Evolutionary conservation across 1,284 basidiomycete genomes (phyloP), one percentile per base, ranked within the genome.

Genomic region (Dichomitus squalens): DNA sequence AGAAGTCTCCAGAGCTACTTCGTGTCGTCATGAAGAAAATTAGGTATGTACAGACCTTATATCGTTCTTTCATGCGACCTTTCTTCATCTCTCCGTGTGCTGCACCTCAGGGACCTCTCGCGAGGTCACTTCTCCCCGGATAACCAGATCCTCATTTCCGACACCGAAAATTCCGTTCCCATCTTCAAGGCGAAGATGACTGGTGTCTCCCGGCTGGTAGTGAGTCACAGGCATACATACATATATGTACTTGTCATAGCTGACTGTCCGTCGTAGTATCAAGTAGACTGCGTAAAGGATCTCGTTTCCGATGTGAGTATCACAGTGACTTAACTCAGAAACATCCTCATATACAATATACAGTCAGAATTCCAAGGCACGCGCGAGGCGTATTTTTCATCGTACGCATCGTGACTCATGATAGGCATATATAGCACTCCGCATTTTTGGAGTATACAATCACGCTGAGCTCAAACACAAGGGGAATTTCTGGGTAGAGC

Each of bases 101-200:
- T n/a, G n/a, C n/a, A n/a, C n/a, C n/a, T 12, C 51, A 86, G 84
- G 58, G 79, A 86, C 51, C 74, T 87, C 12, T 86, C 85, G 0
- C 75, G 77, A 2, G 85, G 85, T 0, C 75, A 80, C 52, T 86
- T 87, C 61, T 85, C 85, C 0, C 72, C 73, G 2, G 79, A 83
- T 48, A 87, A 87, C 52, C 82, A 86, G 53, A 84, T 82, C 66
- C 68, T 73, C 12, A 68, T 87, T 14, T 79, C 74, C 38, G 75
- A 73, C 1, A 55, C 69, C 0, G 65, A 72, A 18, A 68, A 68
- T 3, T 78, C 77, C 0, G 66, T 86, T 2, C 82, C 83, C 0
- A 78, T 87, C 1, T 87, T 77, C 47, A 81, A 83, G 62, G 86
- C 85, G 0, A 84, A 82, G 65, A 78, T 86, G 74, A 82, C 80